phyloP scores from a whole-genome alignment of 768 basidiomycete genomes.

The Termitomyces sp. region DNA sequence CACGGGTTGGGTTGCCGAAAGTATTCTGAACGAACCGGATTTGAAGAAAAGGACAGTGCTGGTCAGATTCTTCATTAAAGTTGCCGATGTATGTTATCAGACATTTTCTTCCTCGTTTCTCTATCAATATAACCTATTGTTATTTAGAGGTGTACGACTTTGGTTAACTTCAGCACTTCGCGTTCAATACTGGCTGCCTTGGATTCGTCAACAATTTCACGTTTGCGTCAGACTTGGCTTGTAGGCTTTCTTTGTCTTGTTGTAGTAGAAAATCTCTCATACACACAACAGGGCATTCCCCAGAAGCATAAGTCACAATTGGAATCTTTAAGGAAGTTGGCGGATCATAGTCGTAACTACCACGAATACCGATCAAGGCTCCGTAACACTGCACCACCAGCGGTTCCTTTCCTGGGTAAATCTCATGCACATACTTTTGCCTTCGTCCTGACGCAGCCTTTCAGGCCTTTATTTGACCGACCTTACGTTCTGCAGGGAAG shows the following conservation, averaged over 20 bases:
- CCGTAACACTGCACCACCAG: constrained; percentile 85
- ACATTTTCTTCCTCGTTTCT: constrained; percentile 2
- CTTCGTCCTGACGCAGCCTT: constrained; percentile 9
- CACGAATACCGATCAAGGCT: constrained; percentile 87
- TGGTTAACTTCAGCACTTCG: constrained; percentile 91
- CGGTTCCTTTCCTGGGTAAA: constrained; percentile 91
- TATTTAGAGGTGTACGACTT: constrained; percentile 69
- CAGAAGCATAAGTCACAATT: constrained; percentile 81
- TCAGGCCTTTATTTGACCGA: constrained; percentile 84
- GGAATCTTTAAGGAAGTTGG: constrained; percentile 76
- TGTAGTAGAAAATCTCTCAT: not conserved
- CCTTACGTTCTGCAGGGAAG: constrained; percentile 93
- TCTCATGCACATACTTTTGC: constrained; percentile 1
- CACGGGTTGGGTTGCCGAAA: constrained; percentile 95
- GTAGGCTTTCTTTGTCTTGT: constrained; percentile 40
- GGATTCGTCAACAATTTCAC: constrained; percentile 91
- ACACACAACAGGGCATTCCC: constrained; percentile 56
- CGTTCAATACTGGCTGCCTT: constrained; percentile 91
- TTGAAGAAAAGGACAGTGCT: constrained; percentile 73
- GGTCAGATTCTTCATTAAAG: constrained; percentile 91
- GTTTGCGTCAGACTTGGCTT: constrained; percentile 90
- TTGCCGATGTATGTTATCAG: constrained; percentile 68
- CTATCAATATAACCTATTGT: constrained; percentile 3
- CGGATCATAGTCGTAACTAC: constrained; percentile 89
- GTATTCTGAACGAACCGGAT: constrained; percentile 87